These are phyloP conservation scores for Populus trichocarpa DNA, from an alignment of 441 rosid genomes.

Conservation along the genomic window DNA sequence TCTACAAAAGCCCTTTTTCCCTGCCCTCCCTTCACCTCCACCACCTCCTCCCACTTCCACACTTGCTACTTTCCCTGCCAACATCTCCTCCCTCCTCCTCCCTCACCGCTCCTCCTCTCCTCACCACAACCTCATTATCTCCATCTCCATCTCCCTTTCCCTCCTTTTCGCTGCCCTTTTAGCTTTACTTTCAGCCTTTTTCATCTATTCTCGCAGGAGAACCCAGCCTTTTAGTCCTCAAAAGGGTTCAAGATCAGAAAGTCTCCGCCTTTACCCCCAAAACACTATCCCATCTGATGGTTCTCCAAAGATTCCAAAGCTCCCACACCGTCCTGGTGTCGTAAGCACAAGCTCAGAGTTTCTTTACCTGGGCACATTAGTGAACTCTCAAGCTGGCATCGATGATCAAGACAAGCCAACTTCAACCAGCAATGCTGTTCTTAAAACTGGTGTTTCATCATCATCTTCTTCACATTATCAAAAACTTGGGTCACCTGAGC, in stretches of 20 bases:
- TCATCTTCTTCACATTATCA: slow-evolving; percentile 46
- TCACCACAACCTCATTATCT: slow-evolving; percentile 36
- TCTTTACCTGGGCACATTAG: slow-evolving; percentile 75
- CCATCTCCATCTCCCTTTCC: slow-evolving; percentile 38
- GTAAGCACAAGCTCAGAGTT: slow-evolving; percentile 58
- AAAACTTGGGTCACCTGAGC: slow-evolving; percentile 76
- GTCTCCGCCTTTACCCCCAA: slow-evolving; percentile 61
- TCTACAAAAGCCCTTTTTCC: slow-evolving; percentile 45
- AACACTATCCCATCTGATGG: slow-evolving; percentile 55
- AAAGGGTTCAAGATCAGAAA: slow-evolving; percentile 47
- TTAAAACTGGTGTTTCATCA: slow-evolving; percentile 45
- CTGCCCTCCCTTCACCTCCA: slow-evolving; percentile 42
- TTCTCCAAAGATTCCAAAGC: slow-evolving; percentile 28
- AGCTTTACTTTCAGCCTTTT: slow-evolving; percentile 33
- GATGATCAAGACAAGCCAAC: slow-evolving; percentile 31
- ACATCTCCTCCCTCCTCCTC: slow-evolving; percentile 53
- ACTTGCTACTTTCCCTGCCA: slow-evolving; percentile 75
- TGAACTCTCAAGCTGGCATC: slow-evolving; percentile 36
- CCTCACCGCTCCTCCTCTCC: slow-evolving; percentile 37
- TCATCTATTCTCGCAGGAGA: slow-evolving; percentile 40
- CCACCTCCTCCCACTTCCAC: slow-evolving; percentile 45
- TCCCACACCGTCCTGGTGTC: slow-evolving; percentile 32
- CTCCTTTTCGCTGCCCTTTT: slow-evolving; percentile 44
- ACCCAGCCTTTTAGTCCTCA: slow-evolving; percentile 29
- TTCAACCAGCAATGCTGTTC: slow-evolving; percentile 31